Percentiles rank a stretch among this genome's conserved stretches.
Evolutionary conservation across 2,329 filamentous ascomycete genomes (phyloP).

Genomic region (Scedosporium boydii): DNA sequence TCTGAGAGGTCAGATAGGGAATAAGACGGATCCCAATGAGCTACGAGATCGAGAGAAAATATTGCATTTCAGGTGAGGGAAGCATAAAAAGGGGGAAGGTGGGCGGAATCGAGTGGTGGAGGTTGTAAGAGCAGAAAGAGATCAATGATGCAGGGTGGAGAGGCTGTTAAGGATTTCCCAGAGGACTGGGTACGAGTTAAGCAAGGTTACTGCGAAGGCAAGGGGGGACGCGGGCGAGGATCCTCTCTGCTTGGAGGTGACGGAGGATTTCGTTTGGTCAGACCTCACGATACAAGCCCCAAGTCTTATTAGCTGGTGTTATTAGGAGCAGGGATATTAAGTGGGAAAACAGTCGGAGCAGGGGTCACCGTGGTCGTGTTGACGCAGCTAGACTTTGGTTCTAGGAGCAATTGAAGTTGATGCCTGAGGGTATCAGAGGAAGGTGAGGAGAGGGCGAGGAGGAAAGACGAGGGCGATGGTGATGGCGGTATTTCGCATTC

Average conservation of each 20-base stretch:
- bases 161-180: constrained; percentile 1
- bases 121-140: background rate
- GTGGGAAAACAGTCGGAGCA: constrained; percentile 1
- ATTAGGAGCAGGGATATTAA: constrained; percentile 4
- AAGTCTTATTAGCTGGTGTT: background rate
- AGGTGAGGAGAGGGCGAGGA: background rate
- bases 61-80: background rate
- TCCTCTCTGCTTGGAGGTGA: background rate
- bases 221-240: background rate
- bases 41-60: background rate
- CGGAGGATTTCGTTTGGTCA: constrained; percentile 2
- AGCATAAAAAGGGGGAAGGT: background rate
- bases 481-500: background rate
- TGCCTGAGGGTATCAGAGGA: background rate
- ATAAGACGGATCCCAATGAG: background rate
- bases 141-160: background rate
- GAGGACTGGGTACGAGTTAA: background rate
- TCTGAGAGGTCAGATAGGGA: background rate
- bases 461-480: background rate
- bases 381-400: background rate
- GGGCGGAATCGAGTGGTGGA: background rate
- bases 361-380: background rate
- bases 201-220: background rate
- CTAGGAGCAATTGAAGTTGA: background rate
- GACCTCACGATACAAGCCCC: background rate